A percentile compares a stretch with the other conserved stretches of the same genome.
These are phyloP conservation scores for Eucalyptus guilfoylei DNA, from an alignment of 345 rosid genomes.

Conservation along the genomic window DNA sequence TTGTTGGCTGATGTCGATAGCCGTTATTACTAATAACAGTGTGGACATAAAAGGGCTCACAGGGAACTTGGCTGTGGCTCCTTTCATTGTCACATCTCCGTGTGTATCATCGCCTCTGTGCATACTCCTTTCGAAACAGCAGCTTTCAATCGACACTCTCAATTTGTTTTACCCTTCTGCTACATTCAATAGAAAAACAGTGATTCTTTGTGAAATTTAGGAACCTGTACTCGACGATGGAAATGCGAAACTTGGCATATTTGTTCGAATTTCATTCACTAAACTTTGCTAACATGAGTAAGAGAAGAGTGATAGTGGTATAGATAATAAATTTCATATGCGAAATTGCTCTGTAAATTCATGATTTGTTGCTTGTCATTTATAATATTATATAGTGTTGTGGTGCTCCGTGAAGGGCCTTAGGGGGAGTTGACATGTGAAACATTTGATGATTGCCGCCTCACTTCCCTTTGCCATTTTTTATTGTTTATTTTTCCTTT, in stretches of 20 bases:
- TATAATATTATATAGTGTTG: not conserved
- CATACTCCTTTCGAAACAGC: fast-evolving
- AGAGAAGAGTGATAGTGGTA: not conserved
- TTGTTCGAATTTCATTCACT: not conserved
- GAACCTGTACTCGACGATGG: not conserved
- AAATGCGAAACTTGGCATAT: not conserved
- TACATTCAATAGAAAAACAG: not conserved
- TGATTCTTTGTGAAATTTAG: not conserved
- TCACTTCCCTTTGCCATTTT: not conserved
- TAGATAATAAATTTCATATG: not conserved
- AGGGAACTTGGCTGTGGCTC: not conserved
- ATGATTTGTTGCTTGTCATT: not conserved
- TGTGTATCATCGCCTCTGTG: fast-evolving
- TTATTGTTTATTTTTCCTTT: not conserved
- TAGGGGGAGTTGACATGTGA: not conserved
- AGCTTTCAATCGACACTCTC: not conserved
- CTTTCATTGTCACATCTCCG: not conserved
- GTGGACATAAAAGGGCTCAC: not conserved
- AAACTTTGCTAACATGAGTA: not conserved
- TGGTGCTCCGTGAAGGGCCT: not conserved
- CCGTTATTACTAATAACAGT: not conserved
- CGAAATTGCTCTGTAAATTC: not conserved
- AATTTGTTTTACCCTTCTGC: not conserved
- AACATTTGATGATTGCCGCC: not conserved
- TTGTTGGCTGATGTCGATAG: not conserved